Conservation (phyloP, 208 protist genomes). For the Tritrichomonas foetus region DNA sequence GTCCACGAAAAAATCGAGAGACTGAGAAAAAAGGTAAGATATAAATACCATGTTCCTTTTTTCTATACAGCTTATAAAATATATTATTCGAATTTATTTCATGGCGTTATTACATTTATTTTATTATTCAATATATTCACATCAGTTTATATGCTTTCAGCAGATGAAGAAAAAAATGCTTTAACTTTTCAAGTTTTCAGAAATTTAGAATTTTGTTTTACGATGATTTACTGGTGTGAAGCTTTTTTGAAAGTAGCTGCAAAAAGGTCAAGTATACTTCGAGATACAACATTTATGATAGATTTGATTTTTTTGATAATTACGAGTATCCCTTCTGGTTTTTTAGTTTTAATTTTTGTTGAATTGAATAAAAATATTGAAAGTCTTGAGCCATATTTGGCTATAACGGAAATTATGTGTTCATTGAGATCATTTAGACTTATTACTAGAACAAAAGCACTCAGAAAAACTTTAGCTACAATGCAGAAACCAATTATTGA, state of each 20-base stretch:
- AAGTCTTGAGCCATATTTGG: neutral
- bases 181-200: neutral
- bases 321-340: neutral
- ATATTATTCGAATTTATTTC: neutral
- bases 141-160: neutral
- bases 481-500: neutral
- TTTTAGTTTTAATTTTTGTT: neutral
- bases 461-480: neutral
- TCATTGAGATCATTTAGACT: neutral
- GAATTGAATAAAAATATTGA: neutral
- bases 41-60: neutral
- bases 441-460: neutral
- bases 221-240: neutral
- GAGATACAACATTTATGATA: neutral
- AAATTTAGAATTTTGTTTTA: neutral
- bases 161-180: neutral
- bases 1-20: neutral
- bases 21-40: neutral
- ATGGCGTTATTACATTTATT: neutral
- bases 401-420: neutral
- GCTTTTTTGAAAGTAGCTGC: neutral
- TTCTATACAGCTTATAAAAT: neutral
- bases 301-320: neutral
- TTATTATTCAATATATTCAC: neutral
- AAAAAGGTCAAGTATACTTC: neutral